Conservation (phyloP, 257 asterid genomes). For the Solanum ossicruentum region DNA sequence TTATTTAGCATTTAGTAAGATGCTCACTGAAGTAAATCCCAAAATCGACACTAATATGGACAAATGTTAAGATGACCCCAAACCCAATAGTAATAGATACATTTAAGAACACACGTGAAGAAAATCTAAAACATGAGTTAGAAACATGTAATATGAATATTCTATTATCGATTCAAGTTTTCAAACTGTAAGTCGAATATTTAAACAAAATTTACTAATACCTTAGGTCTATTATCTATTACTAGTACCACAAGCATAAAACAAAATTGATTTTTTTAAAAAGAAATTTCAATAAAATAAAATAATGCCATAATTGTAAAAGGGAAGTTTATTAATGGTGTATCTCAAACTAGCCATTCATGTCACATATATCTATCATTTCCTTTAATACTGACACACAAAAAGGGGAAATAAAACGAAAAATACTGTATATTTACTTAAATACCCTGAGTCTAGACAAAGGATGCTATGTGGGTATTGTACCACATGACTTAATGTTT, state of each 20-base stretch:
- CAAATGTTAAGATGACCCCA: neutral
- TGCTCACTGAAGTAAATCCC: neutral
- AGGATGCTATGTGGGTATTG: neutral
- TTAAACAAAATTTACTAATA: neutral
- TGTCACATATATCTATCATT: neutral
- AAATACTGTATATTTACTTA: neutral
- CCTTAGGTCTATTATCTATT: neutral
- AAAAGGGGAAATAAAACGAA: neutral
- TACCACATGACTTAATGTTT: neutral
- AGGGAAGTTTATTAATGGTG: neutral
- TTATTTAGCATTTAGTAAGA: neutral
- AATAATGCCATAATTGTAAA: neutral
- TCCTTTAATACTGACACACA: neutral
- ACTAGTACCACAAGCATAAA: neutral
- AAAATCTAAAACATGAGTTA: neutral
- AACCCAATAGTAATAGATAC: neutral
- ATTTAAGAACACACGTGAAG: no score
- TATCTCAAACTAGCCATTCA: neutral
- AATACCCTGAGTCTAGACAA: neutral
- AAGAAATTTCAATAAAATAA: neutral
- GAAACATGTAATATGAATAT: neutral
- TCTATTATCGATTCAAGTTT: neutral
- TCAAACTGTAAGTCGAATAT: neutral
- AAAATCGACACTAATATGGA: neutral
- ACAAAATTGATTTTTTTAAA: neutral